Conservation (phyloP, 306 rosid species). For the Medicago truncatula region DNA sequence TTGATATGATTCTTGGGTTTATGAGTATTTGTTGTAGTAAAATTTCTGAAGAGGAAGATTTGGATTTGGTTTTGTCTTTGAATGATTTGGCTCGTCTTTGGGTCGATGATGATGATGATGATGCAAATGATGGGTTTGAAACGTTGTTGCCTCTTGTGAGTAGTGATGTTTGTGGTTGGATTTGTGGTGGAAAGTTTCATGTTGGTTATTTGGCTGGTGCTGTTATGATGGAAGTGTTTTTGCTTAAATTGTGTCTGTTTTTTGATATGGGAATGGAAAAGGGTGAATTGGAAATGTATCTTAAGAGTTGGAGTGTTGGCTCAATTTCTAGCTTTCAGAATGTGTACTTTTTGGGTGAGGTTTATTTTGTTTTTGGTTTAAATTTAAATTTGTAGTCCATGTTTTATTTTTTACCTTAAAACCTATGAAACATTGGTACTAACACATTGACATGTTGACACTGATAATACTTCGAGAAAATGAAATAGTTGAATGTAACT, state of each 20-base stretch:
- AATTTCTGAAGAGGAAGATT: slow-evolving; percentile 45
- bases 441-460: too few relatives aligned
- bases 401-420: not conserved
- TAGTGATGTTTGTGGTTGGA: slow-evolving; percentile 50
- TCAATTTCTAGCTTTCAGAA: slow-evolving; percentile 69
- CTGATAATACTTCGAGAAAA: too few relatives aligned
- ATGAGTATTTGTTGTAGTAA: slow-evolving; percentile 51
- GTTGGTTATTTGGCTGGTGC: slow-evolving; percentile 68
- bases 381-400: slow-evolving; percentile 12
- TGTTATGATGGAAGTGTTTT: slow-evolving; percentile 61
- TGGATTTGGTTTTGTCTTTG: slow-evolving; percentile 47
- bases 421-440: too few relatives aligned
- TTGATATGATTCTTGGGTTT: slow-evolving; percentile 65
- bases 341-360: slow-evolving; percentile 61
- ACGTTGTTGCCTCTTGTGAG: slow-evolving; percentile 70
- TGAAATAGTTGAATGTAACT: too few relatives aligned
- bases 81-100: slow-evolving; percentile 58
- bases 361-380: slow-evolving; percentile 6
- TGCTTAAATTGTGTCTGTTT: slow-evolving; percentile 61
- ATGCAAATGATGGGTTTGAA: slow-evolving; percentile 49
- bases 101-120: slow-evolving; percentile 24
- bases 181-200: slow-evolving; percentile 51
- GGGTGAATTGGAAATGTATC: slow-evolving; percentile 57
- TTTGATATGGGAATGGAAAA: slow-evolving; percentile 38
- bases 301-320: slow-evolving; percentile 70